Percentiles rank a stretch among this genome's conserved stretches.
Conservation (phyloP, 768 basidiomycete genomes). For the Lactarius akahatsu region DNA sequence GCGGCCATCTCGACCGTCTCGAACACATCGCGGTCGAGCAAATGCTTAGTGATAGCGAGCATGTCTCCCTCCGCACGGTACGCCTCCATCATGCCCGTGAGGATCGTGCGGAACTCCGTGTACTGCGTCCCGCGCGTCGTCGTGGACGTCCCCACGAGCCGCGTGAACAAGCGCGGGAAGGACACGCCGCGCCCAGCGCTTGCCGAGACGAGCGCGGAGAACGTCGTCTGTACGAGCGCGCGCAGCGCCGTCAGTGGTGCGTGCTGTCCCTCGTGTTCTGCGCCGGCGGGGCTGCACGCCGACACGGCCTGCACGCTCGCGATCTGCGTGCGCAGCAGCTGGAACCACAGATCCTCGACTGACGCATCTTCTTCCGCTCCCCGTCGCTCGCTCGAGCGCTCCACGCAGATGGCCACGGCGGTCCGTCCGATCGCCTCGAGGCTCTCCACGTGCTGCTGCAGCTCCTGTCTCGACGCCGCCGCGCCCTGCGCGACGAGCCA, state of each 20-base stretch:
- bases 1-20: conserved; percentile 61
- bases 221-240: conserved; percentile 78
- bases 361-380: conserved; percentile 38
- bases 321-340: conserved; percentile 78
- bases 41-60: conserved; percentile 76
- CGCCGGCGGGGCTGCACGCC: conserved; percentile 37
- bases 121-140: conserved; percentile 56
- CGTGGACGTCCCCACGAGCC: conserved; percentile 75
- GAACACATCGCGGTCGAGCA: conserved; percentile 82
- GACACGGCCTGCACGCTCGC: conserved; percentile 72
- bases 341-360: conserved; percentile 89
- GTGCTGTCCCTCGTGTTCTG: conserved; percentile 14
- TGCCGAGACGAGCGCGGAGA: conserved; percentile 79
- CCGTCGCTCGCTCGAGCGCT: conserved; percentile 48
- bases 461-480: conserved; percentile 32
- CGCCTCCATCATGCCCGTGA: conserved; percentile 94
- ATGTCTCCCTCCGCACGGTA: conserved; percentile 92
- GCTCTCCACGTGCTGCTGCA: conserved; percentile 41
- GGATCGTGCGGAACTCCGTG: conserved; percentile 86
- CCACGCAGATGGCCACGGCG: conserved; percentile 68
- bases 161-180: conserved; percentile 90
- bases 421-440: conserved; percentile 59
- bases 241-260: conserved; percentile 58
- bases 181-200: conserved; percentile 65
- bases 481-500: conserved; percentile 35